phyloP scores from a whole-genome alignment of 2,329 filamentous ascomycete genomes.

The Aspergillus persii region DNA sequence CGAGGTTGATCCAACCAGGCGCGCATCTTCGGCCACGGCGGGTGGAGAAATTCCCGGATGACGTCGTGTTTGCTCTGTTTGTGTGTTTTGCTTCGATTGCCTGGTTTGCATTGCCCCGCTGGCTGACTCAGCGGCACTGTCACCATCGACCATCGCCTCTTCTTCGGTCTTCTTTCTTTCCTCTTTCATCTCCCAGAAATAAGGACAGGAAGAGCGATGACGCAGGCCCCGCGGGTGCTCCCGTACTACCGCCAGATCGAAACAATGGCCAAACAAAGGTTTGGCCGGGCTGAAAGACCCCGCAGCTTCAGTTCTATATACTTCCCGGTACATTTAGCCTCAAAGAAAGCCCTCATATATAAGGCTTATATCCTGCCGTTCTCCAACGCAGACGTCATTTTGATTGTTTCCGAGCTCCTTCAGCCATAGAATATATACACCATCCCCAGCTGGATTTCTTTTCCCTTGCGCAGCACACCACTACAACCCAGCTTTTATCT shows the following conservation, averaged over 20 bases:
- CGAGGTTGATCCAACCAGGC: conserved; percentile 2
- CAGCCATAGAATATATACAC: neutral
- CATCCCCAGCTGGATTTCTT: neutral
- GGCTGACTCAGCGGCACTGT: neutral
- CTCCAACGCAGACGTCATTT: neutral
- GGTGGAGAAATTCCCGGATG: conserved; percentile 7
- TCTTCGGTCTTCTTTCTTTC: too few species aligned
- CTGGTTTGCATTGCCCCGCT: neutral
- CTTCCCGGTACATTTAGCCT: neutral
- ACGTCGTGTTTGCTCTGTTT: conserved; percentile 20
- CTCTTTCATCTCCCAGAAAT: too few species aligned
- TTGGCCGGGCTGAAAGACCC: neutral
- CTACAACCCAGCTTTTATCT: too few species aligned
- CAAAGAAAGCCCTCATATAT: neutral
- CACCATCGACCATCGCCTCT: too few species aligned
- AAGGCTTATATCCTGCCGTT: neutral
- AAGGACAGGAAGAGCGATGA: too few species aligned
- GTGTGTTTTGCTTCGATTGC: conserved; percentile 8
- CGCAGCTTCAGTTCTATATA: too few species aligned
- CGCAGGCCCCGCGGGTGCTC: neutral
- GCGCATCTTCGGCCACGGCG: neutral
- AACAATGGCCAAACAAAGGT: neutral
- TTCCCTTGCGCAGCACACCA: too few species aligned
- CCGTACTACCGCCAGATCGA: neutral
- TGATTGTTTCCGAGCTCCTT: neutral